Percentiles rank a stretch among this genome's conserved stretches.
These are phyloP conservation scores for Oldenlandia corymbosa DNA, from an alignment of 257 asterid genomes.

Conservation along the genomic window DNA sequence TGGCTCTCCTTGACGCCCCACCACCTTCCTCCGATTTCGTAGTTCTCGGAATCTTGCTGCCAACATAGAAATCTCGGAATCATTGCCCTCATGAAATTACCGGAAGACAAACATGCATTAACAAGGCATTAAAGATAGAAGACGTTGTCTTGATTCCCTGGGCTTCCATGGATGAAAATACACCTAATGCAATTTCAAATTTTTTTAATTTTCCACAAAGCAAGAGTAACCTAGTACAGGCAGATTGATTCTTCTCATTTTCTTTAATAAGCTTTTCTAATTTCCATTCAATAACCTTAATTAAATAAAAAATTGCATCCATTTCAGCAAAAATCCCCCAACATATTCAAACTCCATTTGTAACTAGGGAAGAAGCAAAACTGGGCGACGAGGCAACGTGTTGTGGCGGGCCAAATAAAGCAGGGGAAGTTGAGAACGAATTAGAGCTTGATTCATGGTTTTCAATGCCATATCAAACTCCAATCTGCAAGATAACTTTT, in stretches of 20 bases:
- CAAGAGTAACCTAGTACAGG: slow-evolving; percentile 29
- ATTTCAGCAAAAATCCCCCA: not conserved
- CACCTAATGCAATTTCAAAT: slow-evolving; percentile 33
- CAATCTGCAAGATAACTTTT: not conserved
- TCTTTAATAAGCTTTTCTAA: slow-evolving; percentile 33
- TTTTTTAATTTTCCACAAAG: slow-evolving; percentile 36
- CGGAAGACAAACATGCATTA: slow-evolving; percentile 39
- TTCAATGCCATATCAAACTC: not conserved
- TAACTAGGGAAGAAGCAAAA: not conserved
- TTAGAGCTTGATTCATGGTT: not conserved
- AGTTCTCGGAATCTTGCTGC: too few species aligned
- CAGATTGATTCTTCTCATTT: slow-evolving; percentile 19
- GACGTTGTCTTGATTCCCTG: slow-evolving; percentile 37
- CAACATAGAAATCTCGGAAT: too few species aligned
- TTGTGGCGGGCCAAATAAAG: not conserved
- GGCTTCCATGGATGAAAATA: slow-evolving; percentile 47
- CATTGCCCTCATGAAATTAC: slow-evolving; percentile 37
- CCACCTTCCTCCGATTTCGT: too few species aligned
- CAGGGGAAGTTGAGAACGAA: not conserved
- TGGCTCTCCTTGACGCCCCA: too few species aligned
- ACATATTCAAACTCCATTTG: not conserved
- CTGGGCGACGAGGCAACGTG: not conserved
- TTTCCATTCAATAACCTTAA: slow-evolving; percentile 51
- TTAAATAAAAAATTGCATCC: slow-evolving; percentile 4
- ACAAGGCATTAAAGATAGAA: slow-evolving; percentile 37